Percentiles rank a stretch among this genome's conserved stretches.
These are phyloP conservation scores for Hammondia hammondi DNA, from an alignment of 169 alveolate species.

Conservation along the genomic window DNA sequence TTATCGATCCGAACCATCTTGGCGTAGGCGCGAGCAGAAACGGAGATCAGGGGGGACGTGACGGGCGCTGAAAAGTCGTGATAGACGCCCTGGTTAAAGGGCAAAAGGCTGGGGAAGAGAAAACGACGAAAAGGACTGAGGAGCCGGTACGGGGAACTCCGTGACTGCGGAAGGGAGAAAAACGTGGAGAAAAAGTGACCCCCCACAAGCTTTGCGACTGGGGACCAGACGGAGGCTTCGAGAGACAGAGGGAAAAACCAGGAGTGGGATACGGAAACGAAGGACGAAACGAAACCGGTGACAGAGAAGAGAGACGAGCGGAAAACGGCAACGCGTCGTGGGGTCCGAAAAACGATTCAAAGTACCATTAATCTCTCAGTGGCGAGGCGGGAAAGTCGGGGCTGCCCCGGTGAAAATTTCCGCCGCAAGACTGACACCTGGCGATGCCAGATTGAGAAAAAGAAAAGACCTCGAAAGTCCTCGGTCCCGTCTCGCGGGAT, in stretches of 20 bases:
- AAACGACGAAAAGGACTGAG: background rate
- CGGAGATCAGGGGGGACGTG: background rate
- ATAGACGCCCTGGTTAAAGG: background rate
- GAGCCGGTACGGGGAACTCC: background rate
- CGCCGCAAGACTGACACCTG: background rate
- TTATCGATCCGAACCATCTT: conserved; percentile 61
- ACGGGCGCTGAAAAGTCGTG: background rate
- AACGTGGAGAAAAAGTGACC: background rate
- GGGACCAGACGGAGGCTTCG: background rate
- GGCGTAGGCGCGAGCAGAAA: background rate
- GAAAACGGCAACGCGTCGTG: background rate
- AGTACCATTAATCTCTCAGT: background rate
- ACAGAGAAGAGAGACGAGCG: background rate
- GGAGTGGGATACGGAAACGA: background rate
- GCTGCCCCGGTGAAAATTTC: background rate
- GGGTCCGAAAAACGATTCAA: background rate
- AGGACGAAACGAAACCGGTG: background rate
- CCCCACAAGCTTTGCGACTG: background rate
- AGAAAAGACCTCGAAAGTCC: background rate
- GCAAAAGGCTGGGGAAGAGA: background rate
- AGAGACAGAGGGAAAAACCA: background rate
- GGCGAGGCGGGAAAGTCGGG: background rate
- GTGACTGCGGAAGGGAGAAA: background rate
- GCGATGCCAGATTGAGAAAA: background rate
- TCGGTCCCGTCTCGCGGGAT: background rate